Evolutionary conservation across 371 early-diverging fungal genomes (phyloP), one percentile per base, ranked within the genome.

Genomic region (Syncephalastrum sp.): DNA sequence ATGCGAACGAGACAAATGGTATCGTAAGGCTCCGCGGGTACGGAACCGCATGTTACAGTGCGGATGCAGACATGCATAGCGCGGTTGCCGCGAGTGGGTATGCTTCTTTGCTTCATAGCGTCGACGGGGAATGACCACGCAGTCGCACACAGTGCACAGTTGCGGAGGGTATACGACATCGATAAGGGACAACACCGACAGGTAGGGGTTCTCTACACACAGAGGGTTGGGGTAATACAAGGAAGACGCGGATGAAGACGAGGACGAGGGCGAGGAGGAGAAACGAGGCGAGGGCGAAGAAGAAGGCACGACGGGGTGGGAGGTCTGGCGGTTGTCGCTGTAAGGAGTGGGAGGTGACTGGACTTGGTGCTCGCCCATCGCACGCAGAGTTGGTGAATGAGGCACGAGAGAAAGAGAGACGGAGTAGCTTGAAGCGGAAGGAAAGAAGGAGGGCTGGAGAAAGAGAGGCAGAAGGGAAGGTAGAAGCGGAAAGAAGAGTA

Each of bases 1-100:
- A 56, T 66, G 66, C 1, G 66, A 61, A 15, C 48, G 53, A 17
- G 55, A 47, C 17, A 66, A 7, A 51, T 66, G 66, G 33, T 58
- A 66, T 16, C 55, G 54, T 16, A 66, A 49, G 14, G 54, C 57
- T 13, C 53, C 53, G 5, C 66, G 66, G 21, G 66, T 61, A 5
- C 23, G 19, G 25, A 61, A 66, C 12, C 51, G 54, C 38, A 24
- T 42, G 13, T 61, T 59, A 47, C 66, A 66, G 27, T 58, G 66
- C 14, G 66, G 58, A 56, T 60, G 61, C 19, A 66, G 25, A 41
- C 66, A 66, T 23, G 23, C 48, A 54, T 47, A 61, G 6, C 58
- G 57, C 3, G 54, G 56, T 45, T 42, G 14, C 7, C 44, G 19
- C 12, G 38, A 33, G 8, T 33, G 38, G 38, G 38, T 33, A 33